These are phyloP conservation scores for Tetrapisispora iriomotensis DNA, from an alignment of 805 yeast species.

Conservation along the genomic window DNA sequence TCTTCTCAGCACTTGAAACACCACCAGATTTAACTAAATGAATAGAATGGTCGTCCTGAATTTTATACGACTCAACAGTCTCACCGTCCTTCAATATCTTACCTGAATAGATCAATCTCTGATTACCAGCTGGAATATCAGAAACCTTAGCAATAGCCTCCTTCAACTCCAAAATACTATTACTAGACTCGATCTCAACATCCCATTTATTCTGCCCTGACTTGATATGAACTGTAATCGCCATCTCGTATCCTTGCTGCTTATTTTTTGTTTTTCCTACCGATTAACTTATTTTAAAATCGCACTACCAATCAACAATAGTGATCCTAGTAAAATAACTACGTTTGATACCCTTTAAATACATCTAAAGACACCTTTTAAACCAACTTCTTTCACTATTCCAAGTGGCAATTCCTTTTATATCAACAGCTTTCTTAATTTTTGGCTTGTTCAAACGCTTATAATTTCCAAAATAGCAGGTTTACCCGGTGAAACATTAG, in stretches of 20 bases:
- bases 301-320: neutral
- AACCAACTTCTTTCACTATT: too few relatives aligned
- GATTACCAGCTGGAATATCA: constrained; percentile 65
- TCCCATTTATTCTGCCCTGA: constrained; percentile 76
- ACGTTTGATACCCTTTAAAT: too few relatives aligned
- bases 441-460: too few relatives aligned
- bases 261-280: neutral
- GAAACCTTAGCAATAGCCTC: constrained; percentile 48
- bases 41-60: constrained; percentile 76
- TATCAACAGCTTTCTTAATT: too few relatives aligned
- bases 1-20: constrained; percentile 25
- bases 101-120: constrained; percentile 87
- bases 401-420: too few relatives aligned
- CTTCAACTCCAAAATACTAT: constrained; percentile 63
- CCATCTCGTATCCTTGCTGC: constrained; percentile 11
- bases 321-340: too few relatives aligned
- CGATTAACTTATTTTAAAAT: too few relatives aligned
- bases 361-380: too few relatives aligned
- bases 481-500: too few relatives aligned
- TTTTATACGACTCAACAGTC: constrained; percentile 62
- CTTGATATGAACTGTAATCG: constrained; percentile 24
- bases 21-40: constrained; percentile 83
- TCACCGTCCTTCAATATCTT: constrained; percentile 83
- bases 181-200: constrained; percentile 41
- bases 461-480: too few relatives aligned